These are phyloP conservation scores for Mollisiaceae sp. DNA, from an alignment of 2,329 filamentous ascomycete species.

Conservation along the genomic window DNA sequence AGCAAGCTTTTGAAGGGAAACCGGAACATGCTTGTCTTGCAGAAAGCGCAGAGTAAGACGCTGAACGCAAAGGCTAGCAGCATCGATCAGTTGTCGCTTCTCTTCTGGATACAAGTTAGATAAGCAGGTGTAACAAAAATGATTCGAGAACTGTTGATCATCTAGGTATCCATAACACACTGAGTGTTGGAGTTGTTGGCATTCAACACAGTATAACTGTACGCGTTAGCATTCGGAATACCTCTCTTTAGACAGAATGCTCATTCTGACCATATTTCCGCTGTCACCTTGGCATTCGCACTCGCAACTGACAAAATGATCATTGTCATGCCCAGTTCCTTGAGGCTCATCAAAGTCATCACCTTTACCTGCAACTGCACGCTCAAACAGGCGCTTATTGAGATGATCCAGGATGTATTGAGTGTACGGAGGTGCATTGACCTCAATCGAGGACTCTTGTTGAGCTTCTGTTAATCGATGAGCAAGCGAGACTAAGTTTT, in stretches of 20 bases:
- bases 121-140: slow-evolving; percentile 11
- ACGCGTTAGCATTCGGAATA: background rate
- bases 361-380: background rate
- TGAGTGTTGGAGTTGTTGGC: slow-evolving; percentile 28
- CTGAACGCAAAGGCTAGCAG: background rate
- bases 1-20: background rate
- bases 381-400: background rate
- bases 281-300: slow-evolving; percentile 15
- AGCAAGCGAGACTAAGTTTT: background rate
- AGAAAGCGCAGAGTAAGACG: background rate
- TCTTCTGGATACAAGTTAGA: background rate
- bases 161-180: slow-evolving; percentile 36
- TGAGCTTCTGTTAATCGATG: background rate
- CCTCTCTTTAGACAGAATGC: background rate
- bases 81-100: background rate
- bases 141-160: background rate
- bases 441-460: background rate
- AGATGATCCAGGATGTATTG: slow-evolving; percentile 9
- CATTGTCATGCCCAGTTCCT: background rate
- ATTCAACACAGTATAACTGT: slow-evolving; percentile 34
- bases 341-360: slow-evolving; percentile 10
- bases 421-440: slow-evolving; percentile 7
- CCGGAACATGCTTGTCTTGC: background rate
- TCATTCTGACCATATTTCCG: background rate
- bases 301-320: slow-evolving; percentile 21